Evolutionary conservation across 495 filamentous ascomycete species (phyloP).

Genomic region (Hyaloscypha hepaticicola): DNA sequence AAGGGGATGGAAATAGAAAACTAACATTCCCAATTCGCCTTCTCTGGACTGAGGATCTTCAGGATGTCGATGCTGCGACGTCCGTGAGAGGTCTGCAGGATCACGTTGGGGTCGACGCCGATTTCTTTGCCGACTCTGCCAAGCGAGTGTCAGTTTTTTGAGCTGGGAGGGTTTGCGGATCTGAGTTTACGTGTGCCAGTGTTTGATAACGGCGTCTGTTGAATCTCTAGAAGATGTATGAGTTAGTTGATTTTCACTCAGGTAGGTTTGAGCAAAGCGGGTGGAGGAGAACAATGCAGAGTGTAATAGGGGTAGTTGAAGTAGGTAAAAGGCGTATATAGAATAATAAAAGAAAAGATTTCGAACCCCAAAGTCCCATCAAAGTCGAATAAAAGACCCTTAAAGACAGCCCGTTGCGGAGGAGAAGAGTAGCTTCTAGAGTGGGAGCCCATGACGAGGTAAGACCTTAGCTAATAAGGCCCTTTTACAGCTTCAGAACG

Average conservation of each 20-base stretch:
- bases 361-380: slow-evolving; percentile 35
- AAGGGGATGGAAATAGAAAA: slow-evolving; percentile 1
- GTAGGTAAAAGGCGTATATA: background rate
- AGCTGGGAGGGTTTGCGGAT: background rate
- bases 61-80: slow-evolving; percentile 81
- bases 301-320: background rate
- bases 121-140: slow-evolving; percentile 83
- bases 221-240: slow-evolving; percentile 43
- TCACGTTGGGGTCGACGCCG: slow-evolving; percentile 75
- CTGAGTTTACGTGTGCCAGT: slow-evolving; percentile 59
- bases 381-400: slow-evolving; percentile 88
- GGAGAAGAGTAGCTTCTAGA: slow-evolving; percentile 9
- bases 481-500: background rate
- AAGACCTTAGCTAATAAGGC: background rate
- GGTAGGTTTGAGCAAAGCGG: background rate
- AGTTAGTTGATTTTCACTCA: background rate
- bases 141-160: slow-evolving; percentile 4
- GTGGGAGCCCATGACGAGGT: slow-evolving; percentile 24
- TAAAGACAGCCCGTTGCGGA: slow-evolving; percentile 45
- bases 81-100: slow-evolving; percentile 86
- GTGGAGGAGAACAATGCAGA: background rate
- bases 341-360: background rate
- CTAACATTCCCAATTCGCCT: slow-evolving; percentile 91
- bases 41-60: slow-evolving; percentile 67
- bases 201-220: slow-evolving; percentile 81